phyloP scores from a whole-genome alignment of 1,139 yeast genomes.

The Candida neerlandica region DNA sequence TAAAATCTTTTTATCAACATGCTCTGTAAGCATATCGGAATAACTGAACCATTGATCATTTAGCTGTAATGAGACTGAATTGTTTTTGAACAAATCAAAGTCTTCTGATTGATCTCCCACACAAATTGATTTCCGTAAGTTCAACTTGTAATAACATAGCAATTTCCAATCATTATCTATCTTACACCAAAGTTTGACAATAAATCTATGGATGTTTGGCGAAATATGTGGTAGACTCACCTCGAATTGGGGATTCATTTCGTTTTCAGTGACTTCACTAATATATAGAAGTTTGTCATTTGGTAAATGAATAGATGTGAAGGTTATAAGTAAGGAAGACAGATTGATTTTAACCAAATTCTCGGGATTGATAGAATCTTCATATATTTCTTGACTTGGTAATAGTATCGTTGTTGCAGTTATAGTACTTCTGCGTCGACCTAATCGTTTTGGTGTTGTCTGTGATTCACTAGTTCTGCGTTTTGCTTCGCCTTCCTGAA shows the following conservation, averaged over 20 bases:
- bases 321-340: constrained; percentile 27
- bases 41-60: constrained; percentile 27
- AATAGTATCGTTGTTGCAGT: neutral
- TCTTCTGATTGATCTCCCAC: constrained; percentile 17
- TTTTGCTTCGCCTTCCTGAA: neutral
- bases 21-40: constrained; percentile 13
- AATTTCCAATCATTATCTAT: constrained; percentile 23
- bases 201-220: constrained; percentile 18
- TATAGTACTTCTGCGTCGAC: constrained; percentile 12
- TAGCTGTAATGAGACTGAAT: constrained; percentile 29
- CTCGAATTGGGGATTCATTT: constrained; percentile 34
- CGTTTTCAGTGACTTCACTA: constrained; percentile 33
- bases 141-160: constrained; percentile 22
- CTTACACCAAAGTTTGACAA: constrained; percentile 30
- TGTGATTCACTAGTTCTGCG: neutral
- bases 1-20: neutral
- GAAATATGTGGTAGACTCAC: constrained; percentile 29
- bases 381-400: constrained; percentile 9
- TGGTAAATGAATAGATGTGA: constrained; percentile 29
- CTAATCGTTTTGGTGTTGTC: constrained; percentile 7
- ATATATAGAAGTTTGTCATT: constrained; percentile 30
- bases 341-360: constrained; percentile 15
- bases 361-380: constrained; percentile 4
- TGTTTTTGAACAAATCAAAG: constrained; percentile 23
- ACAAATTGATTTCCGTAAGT: constrained; percentile 23